Evolutionary conservation across 1,284 basidiomycete species (phyloP), one percentile per base, ranked within the genome.

Genomic region (Papiliotrema nemorosa): DNA sequence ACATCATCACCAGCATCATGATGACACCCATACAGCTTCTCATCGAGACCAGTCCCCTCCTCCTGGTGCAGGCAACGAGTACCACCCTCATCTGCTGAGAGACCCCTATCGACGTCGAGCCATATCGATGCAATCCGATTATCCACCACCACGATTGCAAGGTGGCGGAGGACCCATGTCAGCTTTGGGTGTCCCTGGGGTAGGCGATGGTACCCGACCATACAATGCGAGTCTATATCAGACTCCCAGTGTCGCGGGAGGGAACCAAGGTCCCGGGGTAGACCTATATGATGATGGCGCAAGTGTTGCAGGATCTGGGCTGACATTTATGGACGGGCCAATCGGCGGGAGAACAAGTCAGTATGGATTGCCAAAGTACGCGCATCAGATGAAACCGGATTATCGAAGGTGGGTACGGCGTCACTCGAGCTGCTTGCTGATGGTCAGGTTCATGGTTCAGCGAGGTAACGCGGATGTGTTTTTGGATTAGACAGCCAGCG

Each of bases 291-390:
- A 67, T 40, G 66, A 66, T 54, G 60, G 56, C 2, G 59, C 52
- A 3, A 66, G 63, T 55, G 38, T 62, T 4, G 57, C 57, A 0
- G 65, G 58, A 3, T 58, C 54, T n/a, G 54, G 41, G 13, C 56
- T 65, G 59, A 67, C 64, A 2, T 67, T 67, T 36, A 60, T 65
- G 64, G 66, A 67, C 53, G 80, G 68, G 74, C 78, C 38, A 79
- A 76, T 44, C 80, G 84, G 37, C 80, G 82, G 68, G 81, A 83
- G 53, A 68, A 80, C 29, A 80, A 84, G 64, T 81, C 79, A 49
- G 57, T 66, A 67, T 54, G 66, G 66, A 7, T 36, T 67, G 34
- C 66, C 66, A 5, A 59, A 64, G 44, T 66, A 66, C 36, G 52
- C 60, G 6, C 60, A 62, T 55, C 53, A 58, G 18, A 50, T 52